These are phyloP conservation scores for Thymus quinquecostatus DNA, from an alignment of 257 asterid species.

Conservation along the genomic window DNA sequence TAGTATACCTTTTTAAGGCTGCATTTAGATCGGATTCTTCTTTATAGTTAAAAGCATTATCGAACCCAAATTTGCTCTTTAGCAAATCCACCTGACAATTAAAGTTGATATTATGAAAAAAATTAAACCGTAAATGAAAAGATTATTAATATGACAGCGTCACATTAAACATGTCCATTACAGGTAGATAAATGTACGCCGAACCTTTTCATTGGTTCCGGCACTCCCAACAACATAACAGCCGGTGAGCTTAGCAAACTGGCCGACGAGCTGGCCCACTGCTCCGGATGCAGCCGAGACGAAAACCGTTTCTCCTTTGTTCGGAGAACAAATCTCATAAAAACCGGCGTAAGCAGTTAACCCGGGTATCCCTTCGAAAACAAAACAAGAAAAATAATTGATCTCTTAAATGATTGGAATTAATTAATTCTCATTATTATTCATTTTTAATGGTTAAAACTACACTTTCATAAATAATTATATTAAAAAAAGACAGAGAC, in stretches of 20 bases:
- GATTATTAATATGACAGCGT: no score
- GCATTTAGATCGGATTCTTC: conserved; percentile 9
- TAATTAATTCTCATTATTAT: no score
- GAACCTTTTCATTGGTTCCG: background rate
- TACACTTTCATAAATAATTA: no score
- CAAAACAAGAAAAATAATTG: no score
- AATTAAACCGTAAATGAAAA: no score
- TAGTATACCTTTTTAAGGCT: conserved; percentile 19
- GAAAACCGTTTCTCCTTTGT: background rate
- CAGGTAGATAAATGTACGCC: no score
- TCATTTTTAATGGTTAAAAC: no score
- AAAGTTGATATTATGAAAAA: no score
- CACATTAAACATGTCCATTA: no score
- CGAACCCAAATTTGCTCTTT: conserved; percentile 26
- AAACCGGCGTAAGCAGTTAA: background rate
- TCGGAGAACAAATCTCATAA: background rate
- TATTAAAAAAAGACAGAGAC: no score
- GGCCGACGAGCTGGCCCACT: background rate
- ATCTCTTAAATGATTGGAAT: no score
- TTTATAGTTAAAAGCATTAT: conserved; percentile 28
- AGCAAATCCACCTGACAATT: conserved; percentile 14
- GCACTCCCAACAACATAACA: conserved; percentile 2
- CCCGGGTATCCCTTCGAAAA: background rate
- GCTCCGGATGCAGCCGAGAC: background rate
- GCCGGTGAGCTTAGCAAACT: background rate